Percentiles rank a stretch among this genome's conserved stretches.
Conservation (phyloP, 2,329 filamentous ascomycete genomes). For the Zymoseptoria ardabiliae region DNA sequence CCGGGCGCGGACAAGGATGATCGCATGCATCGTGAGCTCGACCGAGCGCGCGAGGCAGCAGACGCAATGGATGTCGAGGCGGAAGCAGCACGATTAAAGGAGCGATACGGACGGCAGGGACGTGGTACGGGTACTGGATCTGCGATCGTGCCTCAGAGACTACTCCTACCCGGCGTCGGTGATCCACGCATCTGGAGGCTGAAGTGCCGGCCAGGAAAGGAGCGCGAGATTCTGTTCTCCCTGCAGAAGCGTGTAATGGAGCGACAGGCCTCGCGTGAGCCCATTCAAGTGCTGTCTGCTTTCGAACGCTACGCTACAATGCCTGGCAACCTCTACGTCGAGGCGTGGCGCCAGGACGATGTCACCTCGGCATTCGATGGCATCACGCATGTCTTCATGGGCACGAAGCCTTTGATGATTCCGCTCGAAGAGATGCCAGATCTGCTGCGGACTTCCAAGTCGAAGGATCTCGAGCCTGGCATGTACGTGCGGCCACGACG, state of each 20-base stretch:
- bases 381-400: conserved; percentile 82
- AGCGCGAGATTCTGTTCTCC: conserved; percentile 79
- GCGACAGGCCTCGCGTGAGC: conserved; percentile 66
- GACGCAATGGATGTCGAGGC: conserved; percentile 88
- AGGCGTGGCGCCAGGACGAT: conserved; percentile 80
- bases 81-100: conserved; percentile 75
- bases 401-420: conserved; percentile 77
- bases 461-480: conserved; percentile 73
- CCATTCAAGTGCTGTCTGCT: conserved; percentile 76
- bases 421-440: conserved; percentile 98
- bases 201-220: conserved; percentile 89
- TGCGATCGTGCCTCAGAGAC: conserved; percentile 71
- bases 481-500: conserved; percentile 78
- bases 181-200: conserved; percentile 96
- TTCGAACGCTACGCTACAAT: conserved; percentile 75
- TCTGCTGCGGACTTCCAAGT: conserved; percentile 82
- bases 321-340: conserved; percentile 81
- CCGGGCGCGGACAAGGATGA: conserved; percentile 78
- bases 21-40: conserved; percentile 85
- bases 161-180: conserved; percentile 85
- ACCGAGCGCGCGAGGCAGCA: conserved; percentile 81
- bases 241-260: conserved; percentile 88
- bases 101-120: conserved; percentile 73
- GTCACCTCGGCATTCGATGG: conserved; percentile 76
- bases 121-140: conserved; percentile 62